Percentiles rank a stretch among this genome's conserved stretches.
phyloP scores from a whole-genome alignment of 345 rosid genomes.

The Balakata baccata region DNA sequence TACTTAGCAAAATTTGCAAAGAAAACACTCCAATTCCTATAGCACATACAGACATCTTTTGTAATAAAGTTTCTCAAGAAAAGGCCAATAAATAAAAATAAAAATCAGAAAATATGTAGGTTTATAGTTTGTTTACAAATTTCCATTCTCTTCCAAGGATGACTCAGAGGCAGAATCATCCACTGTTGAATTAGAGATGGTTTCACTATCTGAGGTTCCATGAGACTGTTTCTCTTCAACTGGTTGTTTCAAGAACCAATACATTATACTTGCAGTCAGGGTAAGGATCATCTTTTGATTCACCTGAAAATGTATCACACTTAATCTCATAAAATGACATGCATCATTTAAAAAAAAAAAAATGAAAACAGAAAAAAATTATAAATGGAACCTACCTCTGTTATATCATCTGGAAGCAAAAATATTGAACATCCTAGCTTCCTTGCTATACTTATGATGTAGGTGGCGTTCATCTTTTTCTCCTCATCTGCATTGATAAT shows the following conservation, averaged over 20 bases:
- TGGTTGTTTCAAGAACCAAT: constrained; percentile 86
- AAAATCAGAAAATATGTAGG: not conserved
- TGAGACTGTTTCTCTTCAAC: constrained; percentile 49
- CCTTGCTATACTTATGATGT: constrained; percentile 90
- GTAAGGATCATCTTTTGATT: constrained; percentile 98
- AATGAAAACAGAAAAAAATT: not conserved
- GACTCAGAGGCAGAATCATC: constrained; percentile 86
- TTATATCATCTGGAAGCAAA: constrained; percentile 91
- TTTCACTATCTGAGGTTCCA: constrained; percentile 65
- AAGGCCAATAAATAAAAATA: not conserved
- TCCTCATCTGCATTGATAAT: constrained; percentile 56
- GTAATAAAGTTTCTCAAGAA: constrained; percentile 17
- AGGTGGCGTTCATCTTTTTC: constrained; percentile 96
- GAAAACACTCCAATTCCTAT: constrained; percentile 28
- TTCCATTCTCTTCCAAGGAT: constrained; percentile 54
- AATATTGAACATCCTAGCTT: constrained; percentile 95
- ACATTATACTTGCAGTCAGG: constrained; percentile 86
- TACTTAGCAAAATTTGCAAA: constrained; percentile 40
- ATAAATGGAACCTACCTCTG: constrained; percentile 51
- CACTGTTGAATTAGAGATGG: constrained; percentile 63
- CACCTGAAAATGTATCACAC: constrained; percentile 43
- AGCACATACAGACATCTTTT: constrained; percentile 12
- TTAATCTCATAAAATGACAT: too few species aligned
- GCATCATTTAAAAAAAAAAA: not conserved
- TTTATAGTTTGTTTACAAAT: constrained; percentile 17